Conservation (phyloP, 805 yeast genomes). For the Ogataea kodamae region DNA sequence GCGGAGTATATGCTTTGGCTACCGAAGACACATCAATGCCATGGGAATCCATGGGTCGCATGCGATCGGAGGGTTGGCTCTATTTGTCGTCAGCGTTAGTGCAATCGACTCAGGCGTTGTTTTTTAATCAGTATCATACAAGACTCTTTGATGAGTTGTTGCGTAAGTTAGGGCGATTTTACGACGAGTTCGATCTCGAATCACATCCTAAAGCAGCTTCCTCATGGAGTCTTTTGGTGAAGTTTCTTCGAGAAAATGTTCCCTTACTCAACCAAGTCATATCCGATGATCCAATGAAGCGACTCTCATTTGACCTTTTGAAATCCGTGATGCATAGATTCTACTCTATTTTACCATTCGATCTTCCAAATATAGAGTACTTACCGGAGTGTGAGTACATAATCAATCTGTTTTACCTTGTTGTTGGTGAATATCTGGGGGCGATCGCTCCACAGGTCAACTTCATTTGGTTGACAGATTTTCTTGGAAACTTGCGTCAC, state of each 20-base stretch:
- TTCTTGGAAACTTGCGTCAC: slow-evolving; percentile 16
- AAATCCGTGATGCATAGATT: slow-evolving; percentile 12
- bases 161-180: slow-evolving; percentile 10
- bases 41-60: slow-evolving; percentile 1
- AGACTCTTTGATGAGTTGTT: slow-evolving; percentile 15
- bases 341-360: slow-evolving; percentile 15
- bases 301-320: slow-evolving; percentile 3
- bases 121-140: slow-evolving; percentile 17
- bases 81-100: slow-evolving; percentile 16
- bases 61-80: slow-evolving; percentile 8
- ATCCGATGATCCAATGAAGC: neutral
- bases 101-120: slow-evolving; percentile 15
- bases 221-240: neutral
- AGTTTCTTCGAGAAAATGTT: neutral
- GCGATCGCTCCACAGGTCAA: slow-evolving; percentile 21
- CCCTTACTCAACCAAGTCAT: neutral
- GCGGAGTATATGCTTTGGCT: slow-evolving; percentile 22
- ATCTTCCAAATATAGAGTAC: slow-evolving; percentile 8
- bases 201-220: neutral
- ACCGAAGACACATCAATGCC: slow-evolving; percentile 13
- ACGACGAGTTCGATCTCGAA: slow-evolving; percentile 1
- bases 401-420: slow-evolving; percentile 17
- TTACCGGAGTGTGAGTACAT: slow-evolving; percentile 14
- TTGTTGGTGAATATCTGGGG: slow-evolving; percentile 20
- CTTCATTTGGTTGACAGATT: slow-evolving; percentile 18